A percentile compares a stretch with the other conserved stretches of the same genome.
Evolutionary conservation across 2,329 filamentous ascomycete species (phyloP).

Genomic region (Stemphylium vesicarium): DNA sequence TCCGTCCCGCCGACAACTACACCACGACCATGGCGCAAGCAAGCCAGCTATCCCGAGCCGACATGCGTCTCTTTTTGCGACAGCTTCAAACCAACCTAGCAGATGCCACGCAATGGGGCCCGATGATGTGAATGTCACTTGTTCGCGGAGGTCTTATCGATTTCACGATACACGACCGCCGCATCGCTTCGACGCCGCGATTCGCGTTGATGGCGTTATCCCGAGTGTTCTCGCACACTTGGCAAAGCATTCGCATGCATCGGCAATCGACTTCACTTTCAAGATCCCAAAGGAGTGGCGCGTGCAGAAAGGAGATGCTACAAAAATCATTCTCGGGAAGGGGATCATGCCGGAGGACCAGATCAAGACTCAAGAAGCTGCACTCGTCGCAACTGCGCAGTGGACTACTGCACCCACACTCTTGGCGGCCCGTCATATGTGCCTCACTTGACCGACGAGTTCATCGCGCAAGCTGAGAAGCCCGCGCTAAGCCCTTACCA

Average conservation of each 20-base stretch:
- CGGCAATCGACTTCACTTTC: slow-evolving; percentile 8
- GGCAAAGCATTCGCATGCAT: not conserved
- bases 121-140: not conserved
- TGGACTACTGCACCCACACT: not conserved
- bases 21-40: not conserved
- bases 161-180: slow-evolving; percentile 1
- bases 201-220: not conserved
- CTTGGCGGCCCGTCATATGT: slow-evolving; percentile 1
- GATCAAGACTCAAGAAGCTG: slow-evolving; percentile 4
- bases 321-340: not conserved
- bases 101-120: not conserved
- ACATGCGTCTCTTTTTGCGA: not conserved
- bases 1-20: not conserved
- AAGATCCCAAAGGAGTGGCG: not conserved
- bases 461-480: not conserved
- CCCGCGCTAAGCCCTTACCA: not conserved
- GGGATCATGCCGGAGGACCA: not conserved
- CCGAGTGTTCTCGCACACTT: not conserved
- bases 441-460: slow-evolving; percentile 3
- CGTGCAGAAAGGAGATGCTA: too few relatives aligned
- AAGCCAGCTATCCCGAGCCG: not conserved
- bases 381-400: slow-evolving; percentile 2
- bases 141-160: slow-evolving; percentile 1
- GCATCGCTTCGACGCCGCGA: not conserved
- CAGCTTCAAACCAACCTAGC: not conserved